These are phyloP conservation scores for Penicillium palitans DNA, from an alignment of 2,329 filamentous ascomycete species.

Conservation along the genomic window DNA sequence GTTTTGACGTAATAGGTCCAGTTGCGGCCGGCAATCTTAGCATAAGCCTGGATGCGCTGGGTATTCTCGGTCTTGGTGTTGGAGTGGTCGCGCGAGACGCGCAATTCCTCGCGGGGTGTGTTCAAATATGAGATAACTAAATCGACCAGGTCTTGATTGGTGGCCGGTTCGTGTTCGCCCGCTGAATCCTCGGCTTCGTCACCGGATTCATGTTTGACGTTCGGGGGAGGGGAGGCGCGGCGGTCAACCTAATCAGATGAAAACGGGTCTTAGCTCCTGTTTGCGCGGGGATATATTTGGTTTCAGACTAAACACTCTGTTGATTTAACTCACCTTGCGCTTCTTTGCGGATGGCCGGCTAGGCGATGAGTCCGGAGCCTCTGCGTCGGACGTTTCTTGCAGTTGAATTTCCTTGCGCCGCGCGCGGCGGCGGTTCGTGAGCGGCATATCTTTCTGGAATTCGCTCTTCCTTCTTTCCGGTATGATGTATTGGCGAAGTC, in stretches of 20 bases:
- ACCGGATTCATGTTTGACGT: slow-evolving; percentile 41
- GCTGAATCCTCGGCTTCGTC: slow-evolving; percentile 45
- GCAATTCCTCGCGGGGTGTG: slow-evolving; percentile 46
- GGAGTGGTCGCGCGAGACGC: slow-evolving; percentile 47
- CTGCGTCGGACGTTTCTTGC: slow-evolving; percentile 48
- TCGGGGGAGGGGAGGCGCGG: slow-evolving; percentile 34
- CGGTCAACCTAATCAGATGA: slow-evolving; percentile 35
- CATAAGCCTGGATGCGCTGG: slow-evolving; percentile 51
- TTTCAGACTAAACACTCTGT: slow-evolving; percentile 9
- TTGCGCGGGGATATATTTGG: slow-evolving; percentile 8
- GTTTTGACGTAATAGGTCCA: slow-evolving; percentile 55
- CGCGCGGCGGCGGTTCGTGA: slow-evolving; percentile 47
- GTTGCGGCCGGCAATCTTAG: slow-evolving; percentile 52
- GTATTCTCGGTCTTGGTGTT: slow-evolving; percentile 49
- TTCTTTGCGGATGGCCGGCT: slow-evolving; percentile 50
- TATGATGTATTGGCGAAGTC: slow-evolving; percentile 4
- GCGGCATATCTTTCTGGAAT: slow-evolving; percentile 36
- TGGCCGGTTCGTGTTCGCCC: slow-evolving; percentile 44
- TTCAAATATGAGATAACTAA: slow-evolving; percentile 50
- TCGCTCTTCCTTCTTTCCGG: slow-evolving; percentile 3
- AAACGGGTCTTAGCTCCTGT: slow-evolving; percentile 14
- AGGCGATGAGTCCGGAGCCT: slow-evolving; percentile 50
- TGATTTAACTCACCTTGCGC: slow-evolving; percentile 45
- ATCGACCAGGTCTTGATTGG: slow-evolving; percentile 49
- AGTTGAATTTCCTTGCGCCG: slow-evolving; percentile 48